These are phyloP conservation scores for Erysimum pusillum DNA, from an alignment of 441 rosid genomes.

Conservation along the genomic window DNA sequence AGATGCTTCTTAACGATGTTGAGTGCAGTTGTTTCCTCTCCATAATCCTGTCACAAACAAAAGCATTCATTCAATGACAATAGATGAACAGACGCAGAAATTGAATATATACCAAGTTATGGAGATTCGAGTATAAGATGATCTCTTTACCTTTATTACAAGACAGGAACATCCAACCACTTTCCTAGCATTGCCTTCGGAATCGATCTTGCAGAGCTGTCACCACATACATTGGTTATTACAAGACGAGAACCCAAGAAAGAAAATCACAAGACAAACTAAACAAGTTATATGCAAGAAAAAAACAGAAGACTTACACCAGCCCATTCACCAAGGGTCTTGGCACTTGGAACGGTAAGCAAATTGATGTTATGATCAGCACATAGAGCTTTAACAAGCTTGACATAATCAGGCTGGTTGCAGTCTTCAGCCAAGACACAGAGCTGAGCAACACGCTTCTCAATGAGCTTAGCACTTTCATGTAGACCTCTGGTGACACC, in stretches of 20 bases:
- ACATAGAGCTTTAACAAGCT: conserved; percentile 88
- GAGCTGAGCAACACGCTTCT: conserved; percentile 79
- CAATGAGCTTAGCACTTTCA: conserved; percentile 83
- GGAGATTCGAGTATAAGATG: not conserved
- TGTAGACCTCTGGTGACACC: conserved; percentile 84
- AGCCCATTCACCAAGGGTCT: conserved; percentile 96
- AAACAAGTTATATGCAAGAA: not conserved
- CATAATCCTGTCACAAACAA: conserved; percentile 43
- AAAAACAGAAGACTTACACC: conserved; percentile 66
- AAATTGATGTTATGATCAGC: conserved; percentile 73
- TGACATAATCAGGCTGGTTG: conserved; percentile 82
- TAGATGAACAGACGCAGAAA: not conserved
- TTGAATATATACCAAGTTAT: not conserved
- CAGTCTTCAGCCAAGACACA: conserved; percentile 91
- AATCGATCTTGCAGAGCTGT: conserved; percentile 58
- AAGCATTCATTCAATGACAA: conserved; percentile 1
- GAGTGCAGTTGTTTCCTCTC: conserved; percentile 49
- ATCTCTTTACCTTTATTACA: conserved; percentile 48
- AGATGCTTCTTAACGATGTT: conserved; percentile 47
- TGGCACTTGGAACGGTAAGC: conserved; percentile 77
- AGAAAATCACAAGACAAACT: not conserved
- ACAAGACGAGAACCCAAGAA: not conserved
- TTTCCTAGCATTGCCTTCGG: conserved; percentile 57
- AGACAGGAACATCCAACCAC: conserved; percentile 58
- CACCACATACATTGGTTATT: conserved; percentile 1